Evolutionary conservation across 2,329 filamentous ascomycete species (phyloP).

Genomic region (Aureobasidium sp.): DNA sequence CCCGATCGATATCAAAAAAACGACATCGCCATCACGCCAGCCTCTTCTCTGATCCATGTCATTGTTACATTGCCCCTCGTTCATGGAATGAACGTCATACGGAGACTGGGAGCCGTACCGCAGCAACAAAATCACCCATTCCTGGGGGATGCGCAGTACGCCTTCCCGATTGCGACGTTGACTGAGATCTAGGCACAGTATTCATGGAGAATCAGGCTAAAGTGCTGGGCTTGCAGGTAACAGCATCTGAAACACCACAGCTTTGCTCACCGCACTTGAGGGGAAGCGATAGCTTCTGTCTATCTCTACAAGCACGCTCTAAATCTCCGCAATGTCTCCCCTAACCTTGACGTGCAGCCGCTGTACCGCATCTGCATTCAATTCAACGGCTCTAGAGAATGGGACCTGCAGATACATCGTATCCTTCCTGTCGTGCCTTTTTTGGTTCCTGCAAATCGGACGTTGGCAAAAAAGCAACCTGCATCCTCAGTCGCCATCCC

Average conservation of each 20-base stretch:
- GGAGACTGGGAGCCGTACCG: not conserved
- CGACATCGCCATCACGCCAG: not conserved
- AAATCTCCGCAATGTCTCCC: slow-evolving; percentile 2
- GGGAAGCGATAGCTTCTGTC: not conserved
- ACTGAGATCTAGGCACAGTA: not conserved
- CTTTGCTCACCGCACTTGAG: slow-evolving; percentile 9
- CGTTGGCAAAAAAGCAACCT: not conserved
- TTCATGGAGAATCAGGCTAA: not conserved
- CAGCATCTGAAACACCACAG: slow-evolving; percentile 7
- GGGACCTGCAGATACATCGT: slow-evolving; percentile 6
- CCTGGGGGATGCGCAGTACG: not conserved
- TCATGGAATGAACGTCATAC: slow-evolving; percentile 9
- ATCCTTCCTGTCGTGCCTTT: not conserved
- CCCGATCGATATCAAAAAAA: not conserved
- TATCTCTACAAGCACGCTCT: not conserved
- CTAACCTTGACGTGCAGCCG: not conserved
- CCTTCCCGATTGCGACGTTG: not conserved
- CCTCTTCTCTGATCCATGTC: slow-evolving; percentile 3
- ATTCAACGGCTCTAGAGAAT: not conserved
- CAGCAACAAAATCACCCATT: slow-evolving; percentile 1
- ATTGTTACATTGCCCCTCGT: slow-evolving; percentile 9
- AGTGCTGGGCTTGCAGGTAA: not conserved
- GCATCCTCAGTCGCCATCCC: not conserved
- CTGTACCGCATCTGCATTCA: slow-evolving; percentile 2
- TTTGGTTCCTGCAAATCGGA: slow-evolving; percentile 3